Evolutionary conservation across 495 filamentous ascomycete species (phyloP).

Genomic region (Chaetomium cochliodes): DNA sequence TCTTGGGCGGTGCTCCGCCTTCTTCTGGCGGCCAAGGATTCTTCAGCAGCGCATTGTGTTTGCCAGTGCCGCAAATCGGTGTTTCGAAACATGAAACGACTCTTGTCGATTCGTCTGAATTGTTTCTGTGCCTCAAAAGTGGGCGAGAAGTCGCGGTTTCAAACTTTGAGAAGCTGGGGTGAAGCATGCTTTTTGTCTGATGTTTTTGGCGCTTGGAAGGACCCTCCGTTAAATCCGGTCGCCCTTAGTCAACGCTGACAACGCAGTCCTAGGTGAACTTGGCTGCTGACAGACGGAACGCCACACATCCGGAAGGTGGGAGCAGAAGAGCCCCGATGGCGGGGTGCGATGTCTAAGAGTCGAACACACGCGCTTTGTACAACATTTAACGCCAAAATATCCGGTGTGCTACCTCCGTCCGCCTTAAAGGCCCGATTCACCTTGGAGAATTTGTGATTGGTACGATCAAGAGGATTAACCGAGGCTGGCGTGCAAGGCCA

Average conservation of each 20-base stretch:
- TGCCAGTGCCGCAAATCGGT: constrained; percentile 7
- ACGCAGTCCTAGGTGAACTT: constrained; percentile 2
- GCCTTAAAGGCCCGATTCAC: background rate
- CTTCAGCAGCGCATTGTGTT: background rate
- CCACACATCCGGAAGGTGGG: constrained; percentile 6
- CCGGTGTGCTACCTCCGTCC: background rate
- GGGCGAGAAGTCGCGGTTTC: background rate
- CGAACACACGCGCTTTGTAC: background rate
- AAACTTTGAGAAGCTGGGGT: background rate
- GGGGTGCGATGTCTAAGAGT: background rate
- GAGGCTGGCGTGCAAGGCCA: background rate
- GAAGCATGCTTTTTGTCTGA: constrained; percentile 14
- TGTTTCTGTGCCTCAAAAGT: background rate
- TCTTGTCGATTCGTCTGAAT: background rate
- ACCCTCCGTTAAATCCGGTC: background rate
- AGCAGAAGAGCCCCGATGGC: background rate
- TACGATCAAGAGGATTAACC: background rate
- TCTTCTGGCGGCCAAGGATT: constrained; percentile 2
- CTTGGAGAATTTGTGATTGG: background rate
- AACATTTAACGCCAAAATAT: background rate
- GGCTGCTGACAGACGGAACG: constrained; percentile 9
- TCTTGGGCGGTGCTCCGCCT: constrained; percentile 17
- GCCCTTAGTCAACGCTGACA: constrained; percentile 31
- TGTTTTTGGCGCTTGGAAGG: background rate
- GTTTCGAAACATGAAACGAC: constrained; percentile 11